Percentiles rank a stretch among this genome's conserved stretches.
Conservation (phyloP, 225 moss, liverwort and hornwort genomes). For the Antitrichia curtipendula region DNA sequence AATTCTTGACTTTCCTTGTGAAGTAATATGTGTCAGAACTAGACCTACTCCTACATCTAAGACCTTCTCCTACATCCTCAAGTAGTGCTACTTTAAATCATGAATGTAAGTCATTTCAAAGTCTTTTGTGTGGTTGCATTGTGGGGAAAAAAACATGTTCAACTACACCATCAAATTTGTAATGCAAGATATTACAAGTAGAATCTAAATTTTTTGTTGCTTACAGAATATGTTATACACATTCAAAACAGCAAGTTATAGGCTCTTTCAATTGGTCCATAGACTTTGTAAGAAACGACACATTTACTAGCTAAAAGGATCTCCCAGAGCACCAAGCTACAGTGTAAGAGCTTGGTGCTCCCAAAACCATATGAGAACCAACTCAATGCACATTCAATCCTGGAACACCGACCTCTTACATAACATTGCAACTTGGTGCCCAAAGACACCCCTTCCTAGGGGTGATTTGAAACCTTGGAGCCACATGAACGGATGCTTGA, state of each 20-base stretch:
- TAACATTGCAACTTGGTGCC: neutral
- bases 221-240: rapidly evolving
- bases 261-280: neutral
- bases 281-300: neutral
- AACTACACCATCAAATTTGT: neutral
- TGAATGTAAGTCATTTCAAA: neutral
- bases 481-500: neutral
- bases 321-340: rapidly evolving
- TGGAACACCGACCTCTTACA: neutral
- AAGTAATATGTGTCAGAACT: rapidly evolving
- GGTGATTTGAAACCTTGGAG: neutral
- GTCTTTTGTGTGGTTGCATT: neutral
- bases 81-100: neutral
- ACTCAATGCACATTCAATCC: neutral
- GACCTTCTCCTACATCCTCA: too few species aligned
- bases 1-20: neutral
- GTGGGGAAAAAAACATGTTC: too few species aligned
- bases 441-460: rapidly evolving
- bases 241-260: neutral
- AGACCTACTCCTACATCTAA: rapidly evolving
- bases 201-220: neutral
- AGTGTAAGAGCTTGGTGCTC: rapidly evolving
- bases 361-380: neutral
- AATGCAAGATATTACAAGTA: neutral
- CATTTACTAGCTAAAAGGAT: rapidly evolving